These are phyloP conservation scores for Candida lessepsii DNA, from an alignment of 805 yeast genomes.

Conservation along the genomic window DNA sequence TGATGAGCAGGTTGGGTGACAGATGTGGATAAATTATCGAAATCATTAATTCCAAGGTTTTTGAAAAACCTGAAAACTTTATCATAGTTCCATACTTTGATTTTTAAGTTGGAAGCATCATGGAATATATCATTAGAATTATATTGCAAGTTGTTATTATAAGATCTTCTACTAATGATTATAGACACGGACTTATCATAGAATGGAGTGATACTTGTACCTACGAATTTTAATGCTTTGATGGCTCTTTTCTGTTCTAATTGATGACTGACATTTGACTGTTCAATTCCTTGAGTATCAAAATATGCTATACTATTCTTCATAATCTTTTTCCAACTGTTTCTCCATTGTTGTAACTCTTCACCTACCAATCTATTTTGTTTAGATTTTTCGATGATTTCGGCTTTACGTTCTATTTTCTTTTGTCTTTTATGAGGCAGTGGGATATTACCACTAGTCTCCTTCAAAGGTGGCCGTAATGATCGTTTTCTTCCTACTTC, in stretches of 20 bases:
- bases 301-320: slow-evolving; percentile 58
- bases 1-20: background rate
- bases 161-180: slow-evolving; percentile 66
- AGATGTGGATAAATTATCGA: slow-evolving; percentile 15
- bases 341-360: slow-evolving; percentile 59
- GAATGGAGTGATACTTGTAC: slow-evolving; percentile 43
- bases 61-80: slow-evolving; percentile 78
- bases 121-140: slow-evolving; percentile 60
- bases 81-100: slow-evolving; percentile 86
- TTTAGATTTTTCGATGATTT: slow-evolving; percentile 8
- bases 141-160: slow-evolving; percentile 41
- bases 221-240: slow-evolving; percentile 46
- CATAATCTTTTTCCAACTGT: slow-evolving; percentile 63
- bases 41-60: slow-evolving; percentile 49
- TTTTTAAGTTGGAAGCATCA: slow-evolving; percentile 56
- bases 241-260: slow-evolving; percentile 42
- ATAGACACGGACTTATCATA: slow-evolving; percentile 66
- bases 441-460: slow-evolving; percentile 40
- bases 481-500: slow-evolving; percentile 12
- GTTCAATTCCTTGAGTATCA: slow-evolving; percentile 49
- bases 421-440: slow-evolving; percentile 27
- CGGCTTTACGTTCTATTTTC: background rate
- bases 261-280: slow-evolving; percentile 34
- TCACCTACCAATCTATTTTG: slow-evolving; percentile 40
- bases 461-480: slow-evolving; percentile 33